Evolutionary conservation across 768 basidiomycete species (phyloP).

Genomic region (Omphalotus guepiniiformis): DNA sequence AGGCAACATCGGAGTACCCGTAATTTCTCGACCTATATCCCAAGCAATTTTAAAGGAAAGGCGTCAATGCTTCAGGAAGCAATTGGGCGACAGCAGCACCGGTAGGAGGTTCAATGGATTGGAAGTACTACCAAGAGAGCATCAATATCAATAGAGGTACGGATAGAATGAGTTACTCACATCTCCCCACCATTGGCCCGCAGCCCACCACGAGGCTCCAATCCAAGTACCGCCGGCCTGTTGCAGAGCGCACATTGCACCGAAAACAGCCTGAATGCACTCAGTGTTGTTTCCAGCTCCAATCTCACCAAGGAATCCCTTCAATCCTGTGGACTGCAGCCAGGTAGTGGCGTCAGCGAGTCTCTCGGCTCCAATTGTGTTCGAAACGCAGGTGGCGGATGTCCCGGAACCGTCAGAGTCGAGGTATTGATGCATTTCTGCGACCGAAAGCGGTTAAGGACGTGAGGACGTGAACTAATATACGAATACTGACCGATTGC

Average conservation of each 20-base stretch:
- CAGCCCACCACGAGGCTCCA: slow-evolving; percentile 40
- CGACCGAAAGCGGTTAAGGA: background rate
- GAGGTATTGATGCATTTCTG: slow-evolving; percentile 71
- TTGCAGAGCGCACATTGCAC: slow-evolving; percentile 58
- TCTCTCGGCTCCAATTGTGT: slow-evolving; percentile 57
- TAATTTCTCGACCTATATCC: no score
- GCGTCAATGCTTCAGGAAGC: slow-evolving; percentile 52
- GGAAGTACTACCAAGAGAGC: slow-evolving; percentile 41
- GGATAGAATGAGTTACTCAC: slow-evolving; percentile 30
- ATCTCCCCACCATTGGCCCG: slow-evolving; percentile 57
- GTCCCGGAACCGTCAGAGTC: slow-evolving; percentile 63
- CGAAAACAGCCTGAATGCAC: slow-evolving; percentile 40
- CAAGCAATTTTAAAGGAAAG: slow-evolving; percentile 40
- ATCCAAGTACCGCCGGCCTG: slow-evolving; percentile 53
- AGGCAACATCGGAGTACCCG: no score
- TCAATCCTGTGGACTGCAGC: slow-evolving; percentile 55
- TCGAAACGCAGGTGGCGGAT: slow-evolving; percentile 46
- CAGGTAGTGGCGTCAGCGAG: slow-evolving; percentile 52
- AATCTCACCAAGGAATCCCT: slow-evolving; percentile 63
- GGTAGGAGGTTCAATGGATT: slow-evolving; percentile 57
- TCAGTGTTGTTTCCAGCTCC: slow-evolving; percentile 43
- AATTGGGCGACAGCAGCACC: slow-evolving; percentile 50
- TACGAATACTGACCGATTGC: slow-evolving; percentile 41
- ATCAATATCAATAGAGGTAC: slow-evolving; percentile 8
- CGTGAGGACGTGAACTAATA: background rate